Evolutionary conservation across 179 eudicot species (phyloP), one percentile per base, ranked within the genome.

Genomic region (Patellifolia procumbens): DNA sequence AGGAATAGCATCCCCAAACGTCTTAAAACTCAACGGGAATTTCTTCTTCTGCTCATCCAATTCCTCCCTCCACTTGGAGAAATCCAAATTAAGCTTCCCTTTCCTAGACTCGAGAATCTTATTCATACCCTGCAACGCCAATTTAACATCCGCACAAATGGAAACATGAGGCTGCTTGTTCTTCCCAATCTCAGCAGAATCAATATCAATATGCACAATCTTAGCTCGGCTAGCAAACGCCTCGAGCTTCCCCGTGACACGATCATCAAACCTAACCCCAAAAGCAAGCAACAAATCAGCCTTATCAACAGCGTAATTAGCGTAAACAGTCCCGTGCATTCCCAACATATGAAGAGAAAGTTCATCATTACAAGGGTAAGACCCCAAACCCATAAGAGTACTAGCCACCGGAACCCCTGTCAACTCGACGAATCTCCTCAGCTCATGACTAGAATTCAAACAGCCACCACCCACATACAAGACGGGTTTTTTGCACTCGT

Each of bases 311-410:
- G 98, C 94, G 74, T 88, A 94, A 65, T 94, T 94, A 0, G 98
- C 98, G 65, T 91, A 91, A 19, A 91, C 97, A 43, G 97, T 91
- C 48, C 99, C 99, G 75, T 95, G 97, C 97, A 95, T 93, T 22
- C 99, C 99, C 55, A 95, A 80, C 98, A 94, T 94, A 26, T 86
- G 90, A 37, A 94, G 81, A 0, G 97, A 87, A 72, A 89, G 43
- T 1, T 90, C 93, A 64, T 90, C 89, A 3, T 88, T 81, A 73
- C 87, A 68, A 0, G 98, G 93, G 70, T 81, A 90, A 0, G 89
- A 37, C 13, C 99, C 97, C 0, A 95, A 85, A 24, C 99, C 99
- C 99, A 92, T 92, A 74, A 95, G 78, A 66, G 99, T 92, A 83
- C 95, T 95, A 0, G 97, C 90, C 0, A 94, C 97, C 0, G 99